These are phyloP conservation scores for Pyrus pyrifolia DNA, from an alignment of 306 rosid genomes.

Conservation along the genomic window DNA sequence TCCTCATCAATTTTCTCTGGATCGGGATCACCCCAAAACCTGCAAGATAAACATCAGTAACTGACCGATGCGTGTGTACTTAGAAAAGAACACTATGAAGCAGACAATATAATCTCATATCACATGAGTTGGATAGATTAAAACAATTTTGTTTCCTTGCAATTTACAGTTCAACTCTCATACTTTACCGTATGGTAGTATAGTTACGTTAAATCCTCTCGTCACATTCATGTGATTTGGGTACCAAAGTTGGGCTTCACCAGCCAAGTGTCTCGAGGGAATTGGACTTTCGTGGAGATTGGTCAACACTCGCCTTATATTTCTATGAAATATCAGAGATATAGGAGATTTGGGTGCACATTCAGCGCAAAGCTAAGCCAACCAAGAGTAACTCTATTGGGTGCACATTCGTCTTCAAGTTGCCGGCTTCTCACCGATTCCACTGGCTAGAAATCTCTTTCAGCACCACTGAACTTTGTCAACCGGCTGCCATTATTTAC, in stretches of 20 bases:
- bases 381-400: not conserved
- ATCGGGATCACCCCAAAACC: conserved; percentile 36
- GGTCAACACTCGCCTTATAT: not conserved
- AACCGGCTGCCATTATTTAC: not conserved
- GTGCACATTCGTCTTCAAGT: not conserved
- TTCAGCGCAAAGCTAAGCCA: not conserved
- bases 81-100: not conserved
- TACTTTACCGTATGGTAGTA: not conserved
- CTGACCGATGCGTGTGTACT: not conserved
- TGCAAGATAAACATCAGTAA: conserved; percentile 9
- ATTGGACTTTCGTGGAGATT: not conserved
- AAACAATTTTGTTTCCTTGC: not conserved
- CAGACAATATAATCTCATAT: not conserved
- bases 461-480: not conserved
- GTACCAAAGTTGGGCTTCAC: not conserved
- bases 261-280: too few species aligned
- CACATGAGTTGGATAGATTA: not conserved
- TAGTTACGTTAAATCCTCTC: not conserved
- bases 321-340: not conserved
- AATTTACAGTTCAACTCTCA: not conserved
- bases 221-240: not conserved
- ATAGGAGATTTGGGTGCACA: not conserved
- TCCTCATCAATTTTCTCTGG: conserved; percentile 29
- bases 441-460: not conserved
- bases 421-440: not conserved